phyloP scores from a whole-genome alignment of 1,139 yeast genomes.

The Suhomyces guaymorum region DNA sequence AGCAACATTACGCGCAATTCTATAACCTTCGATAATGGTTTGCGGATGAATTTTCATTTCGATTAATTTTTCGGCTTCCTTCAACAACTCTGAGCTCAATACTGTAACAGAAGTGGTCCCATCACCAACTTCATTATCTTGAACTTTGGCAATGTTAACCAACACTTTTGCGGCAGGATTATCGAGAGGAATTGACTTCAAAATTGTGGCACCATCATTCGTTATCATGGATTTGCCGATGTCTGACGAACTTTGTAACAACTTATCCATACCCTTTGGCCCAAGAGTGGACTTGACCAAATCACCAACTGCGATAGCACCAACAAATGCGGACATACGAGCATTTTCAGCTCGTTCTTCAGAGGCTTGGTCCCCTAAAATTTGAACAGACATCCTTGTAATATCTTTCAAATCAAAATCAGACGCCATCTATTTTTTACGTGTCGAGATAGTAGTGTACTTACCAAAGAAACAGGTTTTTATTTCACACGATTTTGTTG shows the following conservation, averaged over 20 bases:
- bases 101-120: conserved; percentile 99
- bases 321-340: conserved; percentile 93
- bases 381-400: conserved; percentile 74
- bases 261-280: conserved; percentile 98
- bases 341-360: conserved; percentile 99
- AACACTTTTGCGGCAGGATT: conserved; percentile 98
- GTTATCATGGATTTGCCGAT: conserved; percentile 76
- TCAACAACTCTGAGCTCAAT: conserved; percentile 77
- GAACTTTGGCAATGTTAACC: conserved; percentile 94
- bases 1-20: conserved; percentile 86
- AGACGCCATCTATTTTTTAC: conserved; percentile 7
- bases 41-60: conserved; percentile 97
- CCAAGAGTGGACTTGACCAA: conserved; percentile 94
- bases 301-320: conserved; percentile 98
- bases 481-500: too few species aligned
- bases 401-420: background rate
- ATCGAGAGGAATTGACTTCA: conserved; percentile 91
- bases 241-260: conserved; percentile 83
- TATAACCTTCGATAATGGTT: conserved; percentile 92
- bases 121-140: conserved; percentile 98
- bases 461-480: too few species aligned
- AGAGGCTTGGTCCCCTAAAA: conserved; percentile 95
- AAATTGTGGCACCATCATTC: conserved; percentile 97
- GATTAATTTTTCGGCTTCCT: conserved; percentile 93
- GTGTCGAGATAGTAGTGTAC: conserved; percentile 13